A percentile compares a stretch with the other conserved stretches of the same genome.
Evolutionary conservation across 2,329 filamentous ascomycete species (phyloP).

Genomic region (Phaeosphaeria sp.): DNA sequence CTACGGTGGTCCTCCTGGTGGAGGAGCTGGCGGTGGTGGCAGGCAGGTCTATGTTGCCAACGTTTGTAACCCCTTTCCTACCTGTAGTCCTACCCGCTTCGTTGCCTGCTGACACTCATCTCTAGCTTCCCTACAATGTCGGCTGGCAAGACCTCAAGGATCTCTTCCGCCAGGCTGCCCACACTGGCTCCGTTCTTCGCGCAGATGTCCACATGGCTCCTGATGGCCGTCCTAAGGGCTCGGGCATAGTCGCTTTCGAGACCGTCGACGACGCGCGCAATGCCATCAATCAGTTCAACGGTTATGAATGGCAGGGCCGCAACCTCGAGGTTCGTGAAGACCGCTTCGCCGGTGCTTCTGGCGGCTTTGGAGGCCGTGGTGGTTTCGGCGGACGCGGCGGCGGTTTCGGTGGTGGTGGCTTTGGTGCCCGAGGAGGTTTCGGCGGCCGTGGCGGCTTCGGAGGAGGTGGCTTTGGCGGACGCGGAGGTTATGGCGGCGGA

Average conservation of each 20-base stretch:
- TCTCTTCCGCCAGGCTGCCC: slow-evolving; percentile 86
- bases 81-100: slow-evolving; percentile 24
- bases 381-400: slow-evolving; percentile 51
- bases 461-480: slow-evolving; percentile 51
- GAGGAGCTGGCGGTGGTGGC: slow-evolving; percentile 66
- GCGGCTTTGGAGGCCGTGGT: slow-evolving; percentile 47
- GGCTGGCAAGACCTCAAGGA: slow-evolving; percentile 99
- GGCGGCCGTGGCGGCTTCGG: slow-evolving; percentile 62
- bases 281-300: slow-evolving; percentile 97
- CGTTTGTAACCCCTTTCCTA: slow-evolving; percentile 71
- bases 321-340: slow-evolving; percentile 94
- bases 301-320: slow-evolving; percentile 97
- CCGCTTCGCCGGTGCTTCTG: slow-evolving; percentile 75
- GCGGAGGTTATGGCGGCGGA: slow-evolving; percentile 60
- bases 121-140: slow-evolving; percentile 92
- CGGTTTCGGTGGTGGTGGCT: slow-evolving; percentile 57
- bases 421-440: slow-evolving; percentile 51
- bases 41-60: slow-evolving; percentile 98
- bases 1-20: slow-evolving; percentile 57
- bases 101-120: slow-evolving; percentile 39
- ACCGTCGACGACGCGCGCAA: slow-evolving; percentile 92
- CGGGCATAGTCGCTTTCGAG: slow-evolving; percentile 96
- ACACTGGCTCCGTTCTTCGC: slow-evolving; percentile 71
- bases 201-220: slow-evolving; percentile 93
- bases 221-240: slow-evolving; percentile 93